Base-by-base conservation (phyloP, 371 early-diverging fungal species). In the Syncephalis fuscata region DNA sequence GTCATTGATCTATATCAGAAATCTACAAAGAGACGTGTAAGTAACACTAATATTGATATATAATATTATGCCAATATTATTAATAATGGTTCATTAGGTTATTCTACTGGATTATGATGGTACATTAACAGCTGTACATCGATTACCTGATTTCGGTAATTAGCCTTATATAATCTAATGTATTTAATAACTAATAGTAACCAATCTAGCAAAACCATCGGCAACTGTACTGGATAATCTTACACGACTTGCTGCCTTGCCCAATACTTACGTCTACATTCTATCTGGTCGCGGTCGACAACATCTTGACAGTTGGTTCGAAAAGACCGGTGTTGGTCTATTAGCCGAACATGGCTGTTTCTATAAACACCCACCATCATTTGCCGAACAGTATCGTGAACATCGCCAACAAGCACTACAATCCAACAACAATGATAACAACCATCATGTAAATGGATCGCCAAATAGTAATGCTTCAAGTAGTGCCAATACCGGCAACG, bases 291-390 rank as follows among this genome's bases (percentile, higher is more conserved):
- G 89, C 38, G 76, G 72, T 44, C 74, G 89, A 23, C 67, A 70
- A 17, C 85, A 88, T 52, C 69, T 97, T 56, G 88, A 85, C 52
- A 50, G 64, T 9, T 94, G 95, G 95, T 93, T 96, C 58, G 75
- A 70, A 21, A 75, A 74, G 14, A 73, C 83, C 3, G 83, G 76
- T 32, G 71, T 94, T 5, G 98, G 96, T 0, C 67, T 97, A 17
- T 78, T 80, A 3, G 90, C 92, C 3, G 96, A 95, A 60, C 93
- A 94, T 58, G 98, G 98, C 7, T 87, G 90, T 55, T 94, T 92
- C 65, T 81, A 78, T 66, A 73, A 79, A 44, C 88, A 92, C 45
- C 89, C 95, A 2, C 59, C 59, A n/a, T 55, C 56, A 5, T 57
- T 66, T 7, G 52, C 55, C n/a, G 32, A 32, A 32, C 32, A 32